These are phyloP conservation scores for Cicer bijugum DNA, from an alignment of 306 rosid species.

Conservation along the genomic window DNA sequence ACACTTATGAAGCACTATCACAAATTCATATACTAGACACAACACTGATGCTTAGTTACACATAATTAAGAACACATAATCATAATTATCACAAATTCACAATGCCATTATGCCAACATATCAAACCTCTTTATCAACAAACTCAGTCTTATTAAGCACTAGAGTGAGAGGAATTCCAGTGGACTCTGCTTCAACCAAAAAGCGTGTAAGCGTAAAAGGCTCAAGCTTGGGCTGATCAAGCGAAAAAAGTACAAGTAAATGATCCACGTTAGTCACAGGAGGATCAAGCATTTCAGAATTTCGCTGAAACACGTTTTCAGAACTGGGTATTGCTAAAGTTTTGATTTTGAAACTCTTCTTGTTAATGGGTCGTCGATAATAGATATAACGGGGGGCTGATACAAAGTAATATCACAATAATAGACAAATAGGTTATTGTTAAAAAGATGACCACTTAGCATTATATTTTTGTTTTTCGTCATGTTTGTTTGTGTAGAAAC, in stretches of 20 bases:
- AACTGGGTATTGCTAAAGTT: too few species aligned
- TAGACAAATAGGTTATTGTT: constrained; percentile 24
- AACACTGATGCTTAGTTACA: too few species aligned
- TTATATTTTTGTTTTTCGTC: constrained; percentile 26
- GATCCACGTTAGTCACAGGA: constrained; percentile 89
- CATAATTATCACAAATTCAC: background rate
- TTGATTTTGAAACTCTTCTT: too few species aligned
- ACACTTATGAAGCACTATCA: background rate
- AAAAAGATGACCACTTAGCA: constrained; percentile 31
- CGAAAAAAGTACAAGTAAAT: constrained; percentile 78
- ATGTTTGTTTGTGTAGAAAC: constrained; percentile 20
- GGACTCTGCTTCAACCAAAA: constrained; percentile 84
- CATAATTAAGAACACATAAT: background rate
- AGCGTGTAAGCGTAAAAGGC: constrained; percentile 78
- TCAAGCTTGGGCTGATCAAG: constrained; percentile 78
- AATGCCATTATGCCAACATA: background rate
- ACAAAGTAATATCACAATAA: too few species aligned
- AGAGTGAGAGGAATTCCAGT: constrained; percentile 79
- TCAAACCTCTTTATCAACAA: constrained; percentile 79
- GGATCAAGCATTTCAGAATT: constrained; percentile 86
- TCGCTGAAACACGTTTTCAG: constrained; percentile 78
- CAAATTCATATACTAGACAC: too few species aligned
- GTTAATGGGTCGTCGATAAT: too few species aligned
- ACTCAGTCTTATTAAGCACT: constrained; percentile 78
- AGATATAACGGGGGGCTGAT: too few species aligned